Evolutionary conservation across 2,329 filamentous ascomycete genomes (phyloP).

Genomic region (Ophiostoma sp.): DNA sequence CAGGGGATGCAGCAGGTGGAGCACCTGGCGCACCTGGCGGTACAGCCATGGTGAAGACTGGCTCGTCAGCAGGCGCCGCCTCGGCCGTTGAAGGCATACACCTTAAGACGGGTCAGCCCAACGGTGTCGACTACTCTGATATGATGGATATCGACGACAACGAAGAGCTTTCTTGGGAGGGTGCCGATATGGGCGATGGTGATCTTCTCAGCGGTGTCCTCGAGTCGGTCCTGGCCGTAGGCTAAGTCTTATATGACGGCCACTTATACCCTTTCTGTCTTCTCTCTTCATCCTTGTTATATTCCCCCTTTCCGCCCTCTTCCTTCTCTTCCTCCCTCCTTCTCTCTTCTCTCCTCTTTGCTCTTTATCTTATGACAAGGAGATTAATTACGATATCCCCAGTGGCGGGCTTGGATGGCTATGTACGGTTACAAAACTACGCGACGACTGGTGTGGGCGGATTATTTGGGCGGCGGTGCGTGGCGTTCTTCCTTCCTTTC

Average conservation of each 20-base stretch:
- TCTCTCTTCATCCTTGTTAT: background rate
- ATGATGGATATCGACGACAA: slow-evolving; percentile 59
- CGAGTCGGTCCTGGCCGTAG: slow-evolving; percentile 56
- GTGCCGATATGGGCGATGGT: slow-evolving; percentile 54
- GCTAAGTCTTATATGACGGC: slow-evolving; percentile 30
- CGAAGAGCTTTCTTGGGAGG: slow-evolving; percentile 62
- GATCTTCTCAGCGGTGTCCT: slow-evolving; percentile 57
- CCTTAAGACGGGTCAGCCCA: slow-evolving; percentile 39
- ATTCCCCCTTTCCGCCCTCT: background rate
- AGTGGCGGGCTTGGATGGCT: background rate
- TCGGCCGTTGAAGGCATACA: slow-evolving; percentile 37
- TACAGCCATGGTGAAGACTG: slow-evolving; percentile 19
- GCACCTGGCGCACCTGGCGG: background rate
- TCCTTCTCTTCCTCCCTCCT: background rate
- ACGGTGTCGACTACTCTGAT: slow-evolving; percentile 51
- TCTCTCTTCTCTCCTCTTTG: background rate
- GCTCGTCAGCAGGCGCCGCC: slow-evolving; percentile 17
- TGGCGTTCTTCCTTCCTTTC: slow-evolving; percentile 21
- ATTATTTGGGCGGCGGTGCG: slow-evolving; percentile 12
- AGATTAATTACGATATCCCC: background rate
- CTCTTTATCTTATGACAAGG: background rate
- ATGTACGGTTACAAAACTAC: background rate
- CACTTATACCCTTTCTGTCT: background rate
- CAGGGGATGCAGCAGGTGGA: background rate
- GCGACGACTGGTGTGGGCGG: slow-evolving; percentile 17